Base-by-base conservation (phyloP, 1,284 basidiomycete species). In the Volvariella volvacea region DNA sequence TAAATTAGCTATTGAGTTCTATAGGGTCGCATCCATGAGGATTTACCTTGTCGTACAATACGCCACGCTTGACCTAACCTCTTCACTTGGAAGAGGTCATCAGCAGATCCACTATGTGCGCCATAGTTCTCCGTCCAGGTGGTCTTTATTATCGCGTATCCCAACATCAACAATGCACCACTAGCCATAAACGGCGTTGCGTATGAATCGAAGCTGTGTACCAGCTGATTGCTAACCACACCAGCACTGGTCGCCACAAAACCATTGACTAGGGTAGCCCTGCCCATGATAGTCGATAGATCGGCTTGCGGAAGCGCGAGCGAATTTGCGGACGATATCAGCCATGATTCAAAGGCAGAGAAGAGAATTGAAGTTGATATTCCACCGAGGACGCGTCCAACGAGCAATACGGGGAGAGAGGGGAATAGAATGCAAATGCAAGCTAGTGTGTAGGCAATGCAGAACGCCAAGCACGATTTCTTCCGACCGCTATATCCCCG, bases 311-410 rank as follows among this genome's bases (percentile, higher is more conserved):
- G 65, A 8, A 87, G 64, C 3, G 70, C 65, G 8, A 71, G 51
- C 8, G 70, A 62, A 38, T 73, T 72, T 7, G 80, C 67, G 3
- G 80, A 71, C 4, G 79, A 78, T 39, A 87, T 72, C 28, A 88
- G 63, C 85, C 84, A 88, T 19, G 81, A 78, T 52, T 88, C 84
- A 51, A 86, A 86, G 2, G 74, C 78, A 4, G 82, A 83, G 63
- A 79, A 86, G 19, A 87, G 71, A 50, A 87, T 86, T 12, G 83
- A 81, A 0, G 83, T 85, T 1, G 83, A 83, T 36, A 83, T 61
- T 0, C 84, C 84, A 1, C 81, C 84, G 4, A 81, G 66, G 4
- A 84, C 57, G 38, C 84, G 75, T 2, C 80, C 83, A 3, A 74
- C 8, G 39, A 85, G 60, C 28, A 86, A 71, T 39, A 83, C 45